A percentile compares a stretch with the other conserved stretches of the same genome.
Conservation (phyloP, 2,329 filamentous ascomycete genomes). For the Diaporthe eres region DNA sequence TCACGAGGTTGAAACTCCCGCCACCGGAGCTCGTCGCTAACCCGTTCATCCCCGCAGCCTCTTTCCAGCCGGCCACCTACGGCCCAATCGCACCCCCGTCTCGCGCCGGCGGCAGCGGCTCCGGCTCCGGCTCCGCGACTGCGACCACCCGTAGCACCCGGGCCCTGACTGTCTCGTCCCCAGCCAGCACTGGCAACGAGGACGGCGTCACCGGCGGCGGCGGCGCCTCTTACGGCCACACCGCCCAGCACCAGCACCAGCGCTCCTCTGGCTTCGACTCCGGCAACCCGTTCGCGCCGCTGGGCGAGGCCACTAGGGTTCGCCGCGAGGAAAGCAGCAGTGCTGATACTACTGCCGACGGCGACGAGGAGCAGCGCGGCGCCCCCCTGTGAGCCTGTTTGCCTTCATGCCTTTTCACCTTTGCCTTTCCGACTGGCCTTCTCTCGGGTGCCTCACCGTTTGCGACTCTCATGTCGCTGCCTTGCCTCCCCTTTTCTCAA, state of each 20-base stretch:
- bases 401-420: background rate
- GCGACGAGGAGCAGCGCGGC: conserved; percentile 27
- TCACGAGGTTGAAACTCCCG: background rate
- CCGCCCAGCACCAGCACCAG: background rate
- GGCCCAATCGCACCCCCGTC: conserved; percentile 36
- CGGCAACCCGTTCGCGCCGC: conserved; percentile 21
- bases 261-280: background rate
- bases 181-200: background rate
- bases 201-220: background rate
- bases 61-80: conserved; percentile 26
- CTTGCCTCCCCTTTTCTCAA: background rate
- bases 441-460: background rate
- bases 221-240: background rate
- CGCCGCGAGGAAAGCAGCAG: background rate
- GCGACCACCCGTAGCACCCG: background rate
- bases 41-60: conserved; percentile 2
- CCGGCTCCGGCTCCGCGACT: background rate
- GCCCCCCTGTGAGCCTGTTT: conserved; percentile 6
- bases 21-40: background rate
- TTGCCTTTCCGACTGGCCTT: background rate
- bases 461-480: background rate
- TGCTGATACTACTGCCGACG: background rate
- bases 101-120: background rate
- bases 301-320: background rate
- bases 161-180: background rate